Evolutionary conservation across 495 filamentous ascomycete species (phyloP).

Genomic region (Podospora bellae-mahoneyi): DNA sequence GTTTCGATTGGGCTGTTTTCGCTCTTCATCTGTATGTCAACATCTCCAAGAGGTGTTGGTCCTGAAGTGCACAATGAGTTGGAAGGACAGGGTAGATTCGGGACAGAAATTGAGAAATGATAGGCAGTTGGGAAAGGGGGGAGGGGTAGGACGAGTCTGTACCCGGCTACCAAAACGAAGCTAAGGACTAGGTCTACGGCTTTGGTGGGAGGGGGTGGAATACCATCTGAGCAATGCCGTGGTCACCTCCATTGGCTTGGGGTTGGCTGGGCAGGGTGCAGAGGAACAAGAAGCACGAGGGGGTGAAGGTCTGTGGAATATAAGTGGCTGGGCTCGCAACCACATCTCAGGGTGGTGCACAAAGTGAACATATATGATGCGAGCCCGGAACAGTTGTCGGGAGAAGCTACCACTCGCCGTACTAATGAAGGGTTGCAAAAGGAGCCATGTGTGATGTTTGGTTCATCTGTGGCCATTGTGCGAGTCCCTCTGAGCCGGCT

Average conservation of each 20-base stretch:
- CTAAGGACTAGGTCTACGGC: too few species aligned
- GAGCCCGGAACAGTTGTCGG: too few species aligned
- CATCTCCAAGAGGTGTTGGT: not conserved
- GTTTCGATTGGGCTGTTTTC: not conserved
- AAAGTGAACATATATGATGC: not conserved
- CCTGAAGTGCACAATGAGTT: not conserved
- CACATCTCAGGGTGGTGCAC: not conserved
- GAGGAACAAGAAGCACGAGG: not conserved
- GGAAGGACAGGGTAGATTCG: not conserved
- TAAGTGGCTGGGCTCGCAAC: not conserved
- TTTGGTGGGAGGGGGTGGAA: not conserved
- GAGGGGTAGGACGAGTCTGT: not conserved
- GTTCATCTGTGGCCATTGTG: too few species aligned
- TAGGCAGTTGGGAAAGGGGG: not conserved
- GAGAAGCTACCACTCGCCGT: too few species aligned
- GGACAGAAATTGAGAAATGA: slow-evolving; percentile 3
- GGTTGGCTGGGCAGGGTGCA: not conserved
- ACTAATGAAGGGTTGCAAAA: too few species aligned
- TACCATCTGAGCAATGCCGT: not conserved
- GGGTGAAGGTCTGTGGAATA: not conserved
- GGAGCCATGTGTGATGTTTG: too few species aligned
- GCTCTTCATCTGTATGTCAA: not conserved
- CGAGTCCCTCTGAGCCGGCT: not conserved
- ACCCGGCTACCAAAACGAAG: not conserved
- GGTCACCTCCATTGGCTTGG: not conserved